A percentile compares a stretch with the other conserved stretches of the same genome.
Evolutionary conservation across 805 yeast genomes (phyloP).

Genomic region (Yamadazyma paraphyllophila): DNA sequence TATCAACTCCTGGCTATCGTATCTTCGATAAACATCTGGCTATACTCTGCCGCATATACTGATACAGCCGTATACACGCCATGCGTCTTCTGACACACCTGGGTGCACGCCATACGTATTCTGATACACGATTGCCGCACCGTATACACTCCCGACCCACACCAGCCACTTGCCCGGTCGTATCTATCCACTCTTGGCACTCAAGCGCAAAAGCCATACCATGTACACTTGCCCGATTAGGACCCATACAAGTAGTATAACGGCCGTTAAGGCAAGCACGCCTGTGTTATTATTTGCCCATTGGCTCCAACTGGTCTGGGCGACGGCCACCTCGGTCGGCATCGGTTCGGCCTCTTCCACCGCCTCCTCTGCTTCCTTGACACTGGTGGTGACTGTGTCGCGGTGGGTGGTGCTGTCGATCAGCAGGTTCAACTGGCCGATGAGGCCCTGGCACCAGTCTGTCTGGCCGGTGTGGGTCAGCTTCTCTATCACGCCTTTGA

Average conservation of each 20-base stretch:
- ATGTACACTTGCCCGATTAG: neutral
- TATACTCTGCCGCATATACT: no score
- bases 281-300: neutral
- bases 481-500: slow-evolving; percentile 83
- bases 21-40: no score
- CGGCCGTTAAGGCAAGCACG: neutral
- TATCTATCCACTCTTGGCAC: neutral
- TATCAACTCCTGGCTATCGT: no score
- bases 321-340: no score
- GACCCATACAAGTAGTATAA: neutral
- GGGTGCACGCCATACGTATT: no score
- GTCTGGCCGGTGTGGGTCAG: slow-evolving; percentile 81
- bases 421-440: slow-evolving; percentile 36
- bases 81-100: no score
- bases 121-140: no score
- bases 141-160: no score
- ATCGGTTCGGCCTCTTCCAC: neutral
- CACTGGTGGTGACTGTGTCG: neutral
- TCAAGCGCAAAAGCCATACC: neutral
- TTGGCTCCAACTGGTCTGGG: no score
- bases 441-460: slow-evolving; percentile 53
- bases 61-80: no score
- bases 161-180: neutral
- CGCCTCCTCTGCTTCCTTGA: neutral
- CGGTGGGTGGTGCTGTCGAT: slow-evolving; percentile 11